Evolutionary conservation across 305 asterid species (phyloP).

Genomic region (Rubia tinctorum): DNA sequence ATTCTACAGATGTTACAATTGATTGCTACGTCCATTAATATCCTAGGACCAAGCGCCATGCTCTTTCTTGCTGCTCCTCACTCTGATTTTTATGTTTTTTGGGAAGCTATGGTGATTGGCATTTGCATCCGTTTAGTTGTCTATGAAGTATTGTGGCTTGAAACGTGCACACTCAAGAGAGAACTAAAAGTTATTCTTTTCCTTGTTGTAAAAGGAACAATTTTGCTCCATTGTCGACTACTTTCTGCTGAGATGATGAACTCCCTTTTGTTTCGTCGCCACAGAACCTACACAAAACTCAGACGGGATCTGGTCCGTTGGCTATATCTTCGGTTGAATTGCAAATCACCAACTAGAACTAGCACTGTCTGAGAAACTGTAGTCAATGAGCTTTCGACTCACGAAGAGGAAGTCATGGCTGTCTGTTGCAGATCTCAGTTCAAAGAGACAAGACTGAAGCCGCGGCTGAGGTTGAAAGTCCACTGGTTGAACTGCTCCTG

Average conservation of each 20-base stretch:
- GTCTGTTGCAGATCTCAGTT: constrained; percentile 56
- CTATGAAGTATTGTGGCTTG: background rate
- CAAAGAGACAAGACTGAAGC: constrained; percentile 48
- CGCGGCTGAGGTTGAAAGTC: constrained; percentile 71
- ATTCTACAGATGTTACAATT: constrained; percentile 62
- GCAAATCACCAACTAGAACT: constrained; percentile 59
- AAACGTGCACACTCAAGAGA: background rate
- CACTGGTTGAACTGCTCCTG: constrained; percentile 61
- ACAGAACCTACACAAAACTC: constrained; percentile 82
- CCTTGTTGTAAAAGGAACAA: no score
- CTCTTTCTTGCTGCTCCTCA: constrained; percentile 97
- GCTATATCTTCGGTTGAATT: constrained; percentile 40
- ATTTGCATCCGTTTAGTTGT: background rate
- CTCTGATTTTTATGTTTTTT: constrained; percentile 94
- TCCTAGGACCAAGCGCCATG: constrained; percentile 66
- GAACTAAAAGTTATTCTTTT: background rate
- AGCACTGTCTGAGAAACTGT: constrained; percentile 71
- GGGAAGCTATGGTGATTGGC: constrained; percentile 83
- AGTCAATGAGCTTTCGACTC: constrained; percentile 89
- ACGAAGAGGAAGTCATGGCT: constrained; percentile 83
- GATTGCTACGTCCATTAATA: constrained; percentile 56
- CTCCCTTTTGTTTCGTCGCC: constrained; percentile 2
- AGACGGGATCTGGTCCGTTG: constrained; percentile 89
- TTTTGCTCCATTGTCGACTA: no score
- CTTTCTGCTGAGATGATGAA: background rate